These are phyloP conservation scores for Geoglossum cookeanum DNA, from an alignment of 2,329 filamentous ascomycete genomes.

Conservation along the genomic window DNA sequence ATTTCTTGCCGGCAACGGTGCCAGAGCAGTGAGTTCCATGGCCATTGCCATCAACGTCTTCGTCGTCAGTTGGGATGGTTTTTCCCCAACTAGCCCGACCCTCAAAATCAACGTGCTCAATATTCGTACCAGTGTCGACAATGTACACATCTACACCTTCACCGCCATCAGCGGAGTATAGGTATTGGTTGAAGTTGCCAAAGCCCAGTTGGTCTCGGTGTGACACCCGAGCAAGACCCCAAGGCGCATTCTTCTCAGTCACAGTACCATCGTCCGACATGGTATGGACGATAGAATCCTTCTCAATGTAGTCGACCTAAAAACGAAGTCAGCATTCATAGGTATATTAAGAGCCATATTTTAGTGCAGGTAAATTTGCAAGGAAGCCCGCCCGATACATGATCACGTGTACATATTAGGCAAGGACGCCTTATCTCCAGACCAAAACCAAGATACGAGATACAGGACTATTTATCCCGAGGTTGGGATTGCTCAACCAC, in stretches of 20 bases:
- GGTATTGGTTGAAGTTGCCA: conserved; percentile 94
- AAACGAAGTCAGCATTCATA: neutral
- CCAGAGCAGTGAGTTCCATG: conserved; percentile 99
- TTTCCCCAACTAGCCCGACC: conserved; percentile 92
- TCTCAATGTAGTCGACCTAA: conserved; percentile 93
- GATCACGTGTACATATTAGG: neutral
- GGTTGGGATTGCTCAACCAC: neutral
- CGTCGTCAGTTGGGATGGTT: conserved; percentile 74
- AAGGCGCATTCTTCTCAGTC: conserved; percentile 84
- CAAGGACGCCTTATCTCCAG: neutral
- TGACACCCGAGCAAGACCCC: conserved; percentile 95
- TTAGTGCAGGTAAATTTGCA: conserved; percentile 1
- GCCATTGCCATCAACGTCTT: conserved; percentile 84
- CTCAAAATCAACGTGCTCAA: conserved; percentile 89
- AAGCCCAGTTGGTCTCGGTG: conserved; percentile 79
- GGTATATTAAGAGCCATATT: neutral
- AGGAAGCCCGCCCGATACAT: neutral
- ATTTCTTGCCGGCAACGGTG: conserved; percentile 95
- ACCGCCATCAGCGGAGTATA: conserved; percentile 74
- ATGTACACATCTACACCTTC: conserved; percentile 98
- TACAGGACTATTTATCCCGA: neutral
- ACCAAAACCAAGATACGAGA: conserved; percentile 5
- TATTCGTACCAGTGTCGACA: conserved; percentile 93
- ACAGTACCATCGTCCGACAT: conserved; percentile 33
- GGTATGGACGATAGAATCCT: conserved; percentile 79